Percentiles rank a stretch among this genome's conserved stretches.
Evolutionary conservation across 225 moss, liverwort and hornwort species (phyloP).

Genomic region (Pseudisothecium myosuroides): DNA sequence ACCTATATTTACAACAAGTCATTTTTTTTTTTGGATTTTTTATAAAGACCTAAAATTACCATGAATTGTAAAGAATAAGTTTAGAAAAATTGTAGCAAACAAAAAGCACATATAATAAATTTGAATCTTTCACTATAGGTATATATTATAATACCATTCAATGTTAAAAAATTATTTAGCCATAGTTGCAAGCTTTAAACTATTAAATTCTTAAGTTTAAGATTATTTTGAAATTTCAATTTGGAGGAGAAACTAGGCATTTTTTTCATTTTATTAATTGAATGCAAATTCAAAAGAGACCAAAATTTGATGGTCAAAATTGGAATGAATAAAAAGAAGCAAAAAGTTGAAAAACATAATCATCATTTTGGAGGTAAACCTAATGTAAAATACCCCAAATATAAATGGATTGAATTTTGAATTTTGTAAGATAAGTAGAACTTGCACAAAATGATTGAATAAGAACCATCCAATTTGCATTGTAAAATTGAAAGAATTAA

Average conservation of each 20-base stretch:
- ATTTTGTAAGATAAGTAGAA: neutral
- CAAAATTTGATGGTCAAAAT: neutral
- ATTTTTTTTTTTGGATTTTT: neutral
- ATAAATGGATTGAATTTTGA: neutral
- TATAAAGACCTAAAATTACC: neutral
- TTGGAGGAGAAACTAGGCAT: neutral
- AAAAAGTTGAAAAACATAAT: neutral
- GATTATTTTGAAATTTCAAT: rapidly evolving
- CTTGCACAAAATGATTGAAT: neutral
- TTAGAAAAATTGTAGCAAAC: neutral
- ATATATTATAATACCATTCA: neutral
- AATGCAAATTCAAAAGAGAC: too few relatives aligned
- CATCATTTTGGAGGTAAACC: neutral
- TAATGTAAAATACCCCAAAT: too few relatives aligned
- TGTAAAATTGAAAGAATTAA: neutral
- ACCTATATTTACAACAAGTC: neutral
- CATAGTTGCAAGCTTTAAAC: neutral
- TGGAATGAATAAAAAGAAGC: too few relatives aligned
- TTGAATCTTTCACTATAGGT: neutral
- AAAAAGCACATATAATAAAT: neutral
- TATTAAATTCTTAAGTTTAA: too few relatives aligned
- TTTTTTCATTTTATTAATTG: too few relatives aligned
- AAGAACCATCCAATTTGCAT: neutral
- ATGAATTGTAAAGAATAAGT: neutral
- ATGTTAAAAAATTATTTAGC: neutral